phyloP scores from a whole-genome alignment of 139 green algal species.

The Parachlorella kessleri region DNA sequence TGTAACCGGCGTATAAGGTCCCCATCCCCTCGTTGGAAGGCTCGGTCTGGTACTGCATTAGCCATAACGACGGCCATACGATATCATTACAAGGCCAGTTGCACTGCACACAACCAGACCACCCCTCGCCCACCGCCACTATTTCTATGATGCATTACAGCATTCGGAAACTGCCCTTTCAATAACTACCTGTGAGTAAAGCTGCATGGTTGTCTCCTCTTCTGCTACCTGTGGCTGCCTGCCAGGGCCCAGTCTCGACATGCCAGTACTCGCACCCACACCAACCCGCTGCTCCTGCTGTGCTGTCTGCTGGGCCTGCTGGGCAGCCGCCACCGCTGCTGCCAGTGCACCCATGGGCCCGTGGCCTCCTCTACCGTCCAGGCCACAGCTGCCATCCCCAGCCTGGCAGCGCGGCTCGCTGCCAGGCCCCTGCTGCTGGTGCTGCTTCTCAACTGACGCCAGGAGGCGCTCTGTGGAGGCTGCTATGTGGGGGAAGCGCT shows the following conservation, averaged over 20 bases:
- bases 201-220: conserved; percentile 30
- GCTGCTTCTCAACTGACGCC: conserved; percentile 27
- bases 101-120: no score
- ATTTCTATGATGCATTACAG: not conserved
- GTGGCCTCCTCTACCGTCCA: not conserved
- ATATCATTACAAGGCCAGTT: no score
- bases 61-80: no score
- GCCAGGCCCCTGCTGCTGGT: not conserved
- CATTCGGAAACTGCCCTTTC: not conserved
- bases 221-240: not conserved
- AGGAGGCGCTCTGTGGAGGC: conserved; percentile 25
- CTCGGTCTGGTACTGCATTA: no score
- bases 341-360: conserved; percentile 11
- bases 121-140: not conserved
- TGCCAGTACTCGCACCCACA: not conserved
- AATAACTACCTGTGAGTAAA: conserved; percentile 31
- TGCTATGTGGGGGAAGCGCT: conserved; percentile 14
- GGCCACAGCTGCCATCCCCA: not conserved
- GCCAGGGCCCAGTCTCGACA: no score
- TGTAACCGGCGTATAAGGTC: no score
- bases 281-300: not conserved
- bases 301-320: not conserved
- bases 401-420: not conserved
- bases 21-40: no score
- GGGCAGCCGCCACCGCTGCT: not conserved